Conservation (phyloP, 2,329 filamentous ascomycete genomes). For the Aspergillus calidoustus region DNA sequence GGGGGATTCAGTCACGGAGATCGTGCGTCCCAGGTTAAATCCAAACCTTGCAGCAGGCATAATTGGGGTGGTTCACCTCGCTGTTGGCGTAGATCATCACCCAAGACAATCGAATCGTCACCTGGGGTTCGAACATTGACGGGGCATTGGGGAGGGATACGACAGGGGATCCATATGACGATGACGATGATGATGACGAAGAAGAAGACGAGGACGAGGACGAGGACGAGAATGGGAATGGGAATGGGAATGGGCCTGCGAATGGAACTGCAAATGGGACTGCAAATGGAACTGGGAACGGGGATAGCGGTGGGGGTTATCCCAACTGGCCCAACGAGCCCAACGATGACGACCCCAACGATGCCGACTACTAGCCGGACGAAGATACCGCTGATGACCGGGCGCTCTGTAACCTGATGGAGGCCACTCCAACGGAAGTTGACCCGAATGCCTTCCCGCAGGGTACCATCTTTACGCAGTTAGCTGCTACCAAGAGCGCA, state of each 20-base stretch:
- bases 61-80: constrained; percentile 58
- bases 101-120: constrained; percentile 76
- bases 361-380: background rate
- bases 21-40: constrained; percentile 75
- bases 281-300: too few species aligned
- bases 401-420: constrained; percentile 35
- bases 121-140: constrained; percentile 89
- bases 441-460: constrained; percentile 59
- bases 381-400: background rate
- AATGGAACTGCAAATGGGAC: too few species aligned
- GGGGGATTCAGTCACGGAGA: constrained; percentile 62
- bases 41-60: constrained; percentile 60
- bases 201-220: too few species aligned
- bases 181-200: background rate
- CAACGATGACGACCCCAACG: too few species aligned
- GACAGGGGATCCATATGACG: constrained; percentile 58
- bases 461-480: constrained; percentile 67
- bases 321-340: too few species aligned
- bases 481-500: constrained; percentile 74
- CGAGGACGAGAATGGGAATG: too few species aligned
- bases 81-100: constrained; percentile 79
- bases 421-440: constrained; percentile 70
- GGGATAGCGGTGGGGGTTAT: too few species aligned
- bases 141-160: constrained; percentile 77
- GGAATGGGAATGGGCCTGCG: too few species aligned